A percentile compares a stretch with the other conserved stretches of the same genome.
Conservation (phyloP, 2,329 filamentous ascomycete genomes). For the Aspergillus sp. region DNA sequence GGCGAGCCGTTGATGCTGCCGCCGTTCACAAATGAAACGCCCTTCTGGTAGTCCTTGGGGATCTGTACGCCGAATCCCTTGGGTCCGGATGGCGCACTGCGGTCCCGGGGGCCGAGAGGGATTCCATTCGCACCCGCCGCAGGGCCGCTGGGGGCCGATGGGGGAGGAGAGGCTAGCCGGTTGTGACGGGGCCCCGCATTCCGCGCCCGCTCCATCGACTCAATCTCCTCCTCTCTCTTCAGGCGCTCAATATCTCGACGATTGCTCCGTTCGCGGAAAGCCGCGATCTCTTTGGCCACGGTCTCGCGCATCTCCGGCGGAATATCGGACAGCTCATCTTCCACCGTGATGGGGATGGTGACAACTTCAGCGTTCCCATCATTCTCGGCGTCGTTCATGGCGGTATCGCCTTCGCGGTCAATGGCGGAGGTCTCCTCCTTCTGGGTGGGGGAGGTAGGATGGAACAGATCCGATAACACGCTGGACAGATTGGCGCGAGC, state of each 20-base stretch:
- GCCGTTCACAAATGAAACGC: conserved; percentile 80
- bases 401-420: conserved; percentile 66
- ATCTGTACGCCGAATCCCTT: conserved; percentile 63
- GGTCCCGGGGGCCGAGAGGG: conserved; percentile 69
- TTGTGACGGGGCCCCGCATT: conserved; percentile 64
- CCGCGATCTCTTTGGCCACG: conserved; percentile 88
- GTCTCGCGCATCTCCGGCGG: conserved; percentile 94
- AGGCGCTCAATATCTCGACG: conserved; percentile 84
- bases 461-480: conserved; percentile 69
- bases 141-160: conserved; percentile 61
- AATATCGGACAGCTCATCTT: conserved; percentile 94
- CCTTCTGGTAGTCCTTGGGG: conserved; percentile 71
- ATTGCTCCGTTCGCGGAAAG: conserved; percentile 89
- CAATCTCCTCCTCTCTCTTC: conserved; percentile 86
- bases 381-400: conserved; percentile 65
- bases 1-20: conserved; percentile 62
- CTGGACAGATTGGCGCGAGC: conserved; percentile 67
- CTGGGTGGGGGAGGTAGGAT: conserved; percentile 56
- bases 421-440: conserved; percentile 46
- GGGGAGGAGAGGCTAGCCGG: conserved; percentile 70
- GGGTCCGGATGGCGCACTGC: conserved; percentile 72
- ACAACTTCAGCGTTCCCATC: conserved; percentile 74
- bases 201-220: conserved; percentile 76
- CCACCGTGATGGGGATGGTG: conserved; percentile 80
- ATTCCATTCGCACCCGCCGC: conserved; percentile 68